Evolutionary conservation across 208 protist species (phyloP).

Genomic region (Trypanosoma mega): DNA sequence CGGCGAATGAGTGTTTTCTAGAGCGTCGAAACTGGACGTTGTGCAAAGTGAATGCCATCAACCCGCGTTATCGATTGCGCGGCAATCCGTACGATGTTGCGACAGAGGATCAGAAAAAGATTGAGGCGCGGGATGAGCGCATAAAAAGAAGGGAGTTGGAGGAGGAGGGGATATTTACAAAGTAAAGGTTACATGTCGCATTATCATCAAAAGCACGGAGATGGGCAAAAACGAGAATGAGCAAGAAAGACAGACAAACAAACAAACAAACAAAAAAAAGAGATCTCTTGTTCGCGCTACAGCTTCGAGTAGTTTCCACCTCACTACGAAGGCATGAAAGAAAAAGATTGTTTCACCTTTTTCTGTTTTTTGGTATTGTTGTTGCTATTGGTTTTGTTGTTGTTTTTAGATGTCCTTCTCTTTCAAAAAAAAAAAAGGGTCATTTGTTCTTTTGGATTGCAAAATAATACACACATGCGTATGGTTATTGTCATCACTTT

Average conservation of each 20-base stretch:
- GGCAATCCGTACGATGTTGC: conserved; percentile 89
- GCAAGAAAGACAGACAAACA: too few species aligned
- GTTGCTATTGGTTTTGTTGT: too few species aligned
- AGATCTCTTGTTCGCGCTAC: background rate
- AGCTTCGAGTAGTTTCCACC: background rate
- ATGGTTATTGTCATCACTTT: background rate
- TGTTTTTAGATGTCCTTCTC: too few species aligned
- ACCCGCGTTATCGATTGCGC: conserved; percentile 80
- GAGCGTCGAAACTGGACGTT: conserved; percentile 86
- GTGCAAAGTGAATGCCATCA: conserved; percentile 89
- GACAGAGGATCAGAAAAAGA: conserved; percentile 86
- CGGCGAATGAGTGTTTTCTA: conserved; percentile 77
- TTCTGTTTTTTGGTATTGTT: too few species aligned
- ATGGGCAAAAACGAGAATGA: too few species aligned
- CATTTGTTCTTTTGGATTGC: too few species aligned
- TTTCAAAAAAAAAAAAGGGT: too few species aligned
- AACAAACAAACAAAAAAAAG: background rate
- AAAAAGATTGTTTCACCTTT: too few species aligned
- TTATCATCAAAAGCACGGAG: too few species aligned
- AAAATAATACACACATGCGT: too few species aligned
- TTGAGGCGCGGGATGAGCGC: conserved; percentile 81
- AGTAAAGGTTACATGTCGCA: conserved; percentile 10
- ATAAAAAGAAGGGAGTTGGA: conserved; percentile 78
- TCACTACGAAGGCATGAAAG: too few species aligned
- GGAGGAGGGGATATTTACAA: conserved; percentile 75